Conservation (phyloP, 2,329 filamentous ascomycete species). For the Beauveria sp. region DNA sequence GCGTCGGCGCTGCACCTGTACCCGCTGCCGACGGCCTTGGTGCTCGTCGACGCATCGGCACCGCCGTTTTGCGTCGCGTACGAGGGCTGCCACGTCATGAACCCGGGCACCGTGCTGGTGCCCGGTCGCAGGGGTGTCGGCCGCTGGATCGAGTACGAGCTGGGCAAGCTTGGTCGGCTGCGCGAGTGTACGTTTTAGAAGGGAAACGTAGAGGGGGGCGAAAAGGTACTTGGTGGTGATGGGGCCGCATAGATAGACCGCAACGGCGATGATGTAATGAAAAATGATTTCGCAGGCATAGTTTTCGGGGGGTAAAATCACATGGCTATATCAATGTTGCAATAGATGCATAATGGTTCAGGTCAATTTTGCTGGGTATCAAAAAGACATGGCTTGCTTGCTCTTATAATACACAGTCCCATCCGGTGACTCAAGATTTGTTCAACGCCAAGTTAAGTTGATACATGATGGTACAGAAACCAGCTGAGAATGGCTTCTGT, state of each 20-base stretch:
- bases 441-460: not conserved
- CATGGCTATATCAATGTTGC: not conserved
- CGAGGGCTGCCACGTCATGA: conserved; percentile 93
- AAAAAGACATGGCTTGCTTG: not conserved
- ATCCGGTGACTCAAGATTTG: not conserved
- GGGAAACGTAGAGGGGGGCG: not conserved
- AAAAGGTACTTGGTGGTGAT: too few relatives aligned
- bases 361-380: not conserved
- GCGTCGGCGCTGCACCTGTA: conserved; percentile 71
- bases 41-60: conserved; percentile 74
- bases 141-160: conserved; percentile 83
- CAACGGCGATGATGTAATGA: not conserved
- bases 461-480: not conserved
- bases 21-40: conserved; percentile 75
- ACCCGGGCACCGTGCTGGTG: conserved; percentile 72
- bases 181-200: conserved; percentile 53
- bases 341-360: not conserved
- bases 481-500: too few relatives aligned
- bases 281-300: not conserved
- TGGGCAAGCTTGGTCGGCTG: conserved; percentile 54
- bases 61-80: conserved; percentile 84
- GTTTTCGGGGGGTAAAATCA: not conserved
- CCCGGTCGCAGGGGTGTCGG: conserved; percentile 60
- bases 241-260: not conserved
- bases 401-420: not conserved